Conservation (phyloP, 1,284 basidiomycete species). For the Trichosporon sp. region DNA sequence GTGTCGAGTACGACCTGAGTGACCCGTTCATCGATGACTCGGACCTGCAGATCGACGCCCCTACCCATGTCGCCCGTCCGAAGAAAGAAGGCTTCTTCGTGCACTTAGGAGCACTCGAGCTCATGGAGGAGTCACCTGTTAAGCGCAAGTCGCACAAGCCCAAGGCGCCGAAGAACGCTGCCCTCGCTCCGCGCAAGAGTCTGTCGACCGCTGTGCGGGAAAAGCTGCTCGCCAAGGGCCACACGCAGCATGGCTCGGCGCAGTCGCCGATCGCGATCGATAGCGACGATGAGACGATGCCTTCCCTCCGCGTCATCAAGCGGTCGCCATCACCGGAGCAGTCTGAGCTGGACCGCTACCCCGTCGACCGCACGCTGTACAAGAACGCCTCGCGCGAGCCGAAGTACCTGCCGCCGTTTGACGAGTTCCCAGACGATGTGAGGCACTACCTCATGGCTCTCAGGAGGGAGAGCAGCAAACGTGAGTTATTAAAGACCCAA, state of each 20-base stretch:
- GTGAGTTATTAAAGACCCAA: conserved; percentile 17
- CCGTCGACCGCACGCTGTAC: conserved; percentile 28
- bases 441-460: conserved; percentile 21
- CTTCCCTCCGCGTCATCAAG: conserved; percentile 2
- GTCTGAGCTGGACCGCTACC: background rate
- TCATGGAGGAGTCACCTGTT: conserved; percentile 48
- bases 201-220: conserved; percentile 13
- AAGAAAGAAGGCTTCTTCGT: conserved; percentile 94
- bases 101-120: conserved; percentile 71
- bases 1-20: conserved; percentile 71
- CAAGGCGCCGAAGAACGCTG: conserved; percentile 16
- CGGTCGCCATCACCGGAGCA: conserved; percentile 11
- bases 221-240: background rate
- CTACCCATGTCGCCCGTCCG: conserved; percentile 85
- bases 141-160: conserved; percentile 9
- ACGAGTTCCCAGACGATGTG: conserved; percentile 28
- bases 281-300: conserved; percentile 15
- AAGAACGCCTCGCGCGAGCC: conserved; percentile 28
- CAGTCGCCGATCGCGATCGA: conserved; percentile 15
- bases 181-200: conserved; percentile 12
- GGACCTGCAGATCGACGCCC: conserved; percentile 81
- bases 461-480: conserved; percentile 20
- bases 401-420: conserved; percentile 32
- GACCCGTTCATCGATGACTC: conserved; percentile 98
- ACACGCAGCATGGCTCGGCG: background rate